Conservation (phyloP, 495 filamentous ascomycete species). For the Acidiella bohemica region DNA sequence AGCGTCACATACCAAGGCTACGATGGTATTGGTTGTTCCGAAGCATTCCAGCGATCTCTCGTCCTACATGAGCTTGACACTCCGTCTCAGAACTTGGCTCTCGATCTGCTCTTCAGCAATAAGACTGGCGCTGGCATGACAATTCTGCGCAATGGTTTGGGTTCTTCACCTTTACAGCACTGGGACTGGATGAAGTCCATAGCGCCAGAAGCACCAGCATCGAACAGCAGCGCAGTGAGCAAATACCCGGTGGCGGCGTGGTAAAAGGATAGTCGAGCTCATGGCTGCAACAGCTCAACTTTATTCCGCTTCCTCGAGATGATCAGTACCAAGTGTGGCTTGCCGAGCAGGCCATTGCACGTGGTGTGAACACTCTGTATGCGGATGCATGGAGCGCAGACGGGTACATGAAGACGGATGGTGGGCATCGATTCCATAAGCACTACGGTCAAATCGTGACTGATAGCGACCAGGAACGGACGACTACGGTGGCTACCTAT, state of each 20-base stretch:
- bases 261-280: slow-evolving; percentile 20
- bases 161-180: slow-evolving; percentile 23
- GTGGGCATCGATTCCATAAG: slow-evolving; percentile 9
- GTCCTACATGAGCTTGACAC: slow-evolving; percentile 28
- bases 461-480: slow-evolving; percentile 23
- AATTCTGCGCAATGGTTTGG: slow-evolving; percentile 42
- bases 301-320: slow-evolving; percentile 28
- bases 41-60: slow-evolving; percentile 38
- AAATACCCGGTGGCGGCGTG: background rate
- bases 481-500: slow-evolving; percentile 34
- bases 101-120: slow-evolving; percentile 38
- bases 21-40: slow-evolving; percentile 50
- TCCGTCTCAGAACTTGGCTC: slow-evolving; percentile 24
- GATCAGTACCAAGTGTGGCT: slow-evolving; percentile 40
- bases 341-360: slow-evolving; percentile 33
- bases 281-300: slow-evolving; percentile 33
- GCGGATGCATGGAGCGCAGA: slow-evolving; percentile 45
- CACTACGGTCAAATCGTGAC: background rate
- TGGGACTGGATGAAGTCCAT: slow-evolving; percentile 21
- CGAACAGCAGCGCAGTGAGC: slow-evolving; percentile 6
- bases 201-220: slow-evolving; percentile 11
- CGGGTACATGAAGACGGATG: slow-evolving; percentile 42
- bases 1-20: slow-evolving; percentile 76
- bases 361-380: slow-evolving; percentile 37
- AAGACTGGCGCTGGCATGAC: slow-evolving; percentile 38